A percentile compares a stretch with the other conserved stretches of the same genome.
These are phyloP conservation scores for Cryptosporidium tyzzeri DNA, from an alignment of 169 alveolate species.

Conservation along the genomic window DNA sequence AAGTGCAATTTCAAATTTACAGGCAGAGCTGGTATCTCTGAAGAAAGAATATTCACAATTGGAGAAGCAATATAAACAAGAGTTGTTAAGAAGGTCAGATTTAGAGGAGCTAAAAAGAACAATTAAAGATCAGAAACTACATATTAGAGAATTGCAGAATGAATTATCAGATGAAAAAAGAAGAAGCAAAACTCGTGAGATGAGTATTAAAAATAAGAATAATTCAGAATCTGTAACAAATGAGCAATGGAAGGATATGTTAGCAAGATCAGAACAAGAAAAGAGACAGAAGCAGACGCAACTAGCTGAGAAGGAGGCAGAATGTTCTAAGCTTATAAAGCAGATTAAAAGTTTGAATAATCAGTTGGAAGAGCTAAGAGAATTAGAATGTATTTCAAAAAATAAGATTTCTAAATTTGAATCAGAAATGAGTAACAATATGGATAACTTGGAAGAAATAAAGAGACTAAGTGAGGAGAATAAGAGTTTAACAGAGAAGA, in stretches of 20 bases:
- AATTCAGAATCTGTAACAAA: neutral
- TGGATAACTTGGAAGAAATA: neutral
- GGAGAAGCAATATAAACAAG: constrained; percentile 71
- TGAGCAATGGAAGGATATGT: constrained; percentile 67
- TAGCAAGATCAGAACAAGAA: constrained; percentile 49
- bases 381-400: neutral
- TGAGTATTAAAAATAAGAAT: constrained; percentile 37
- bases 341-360: constrained; percentile 22
- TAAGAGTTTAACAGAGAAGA: neutral
- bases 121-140: constrained; percentile 52
- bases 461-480: constrained; percentile 13
- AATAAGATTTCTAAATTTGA: constrained; percentile 2
- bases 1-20: constrained; percentile 32
- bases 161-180: constrained; percentile 71
- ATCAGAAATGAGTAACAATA: neutral
- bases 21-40: constrained; percentile 44
- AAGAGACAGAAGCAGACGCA: constrained; percentile 26
- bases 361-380: constrained; percentile 40
- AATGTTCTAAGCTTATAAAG: constrained; percentile 27
- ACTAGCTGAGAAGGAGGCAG: constrained; percentile 49
- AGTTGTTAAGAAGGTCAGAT: constrained; percentile 48
- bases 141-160: constrained; percentile 65
- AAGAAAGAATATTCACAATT: constrained; percentile 38
- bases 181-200: constrained; percentile 47
- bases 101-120: constrained; percentile 34